Evolutionary conservation across 1,284 basidiomycete species (phyloP), one percentile per base, ranked within the genome.

Genomic region (Phylloboletellus chloephorus): DNA sequence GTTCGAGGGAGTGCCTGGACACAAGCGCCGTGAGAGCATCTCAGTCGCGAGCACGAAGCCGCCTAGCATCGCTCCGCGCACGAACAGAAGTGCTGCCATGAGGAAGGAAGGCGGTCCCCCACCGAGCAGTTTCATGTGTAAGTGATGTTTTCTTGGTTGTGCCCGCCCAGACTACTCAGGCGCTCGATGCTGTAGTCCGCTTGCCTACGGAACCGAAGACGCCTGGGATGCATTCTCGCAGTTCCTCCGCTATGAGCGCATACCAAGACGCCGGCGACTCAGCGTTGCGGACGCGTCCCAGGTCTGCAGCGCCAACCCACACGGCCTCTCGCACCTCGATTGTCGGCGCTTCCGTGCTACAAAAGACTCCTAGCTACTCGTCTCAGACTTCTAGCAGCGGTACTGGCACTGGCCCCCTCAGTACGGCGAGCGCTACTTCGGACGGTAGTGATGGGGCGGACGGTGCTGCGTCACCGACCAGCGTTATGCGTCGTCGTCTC

Each of bases 1-100:
- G 0, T 89, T 87, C 50, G 82, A 86, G 0, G 85, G 84, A 24
- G 79, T 88, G 2, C 86, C 86, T 2, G 88, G 88, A 1, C 87
- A 89, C 56, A 89, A 88, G 63, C 69, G 87, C 41, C 66, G 82
- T 24, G 82, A 87, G 57, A 74, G 74, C 9, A 78, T 90, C 47
- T 56, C 74, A 2, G 86, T 90, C 16, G 72, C 79, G 11, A 82
- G 79, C 46, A 71, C 73, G 5, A 54, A 46, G 48, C 67, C 78
- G 7, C 87, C 88, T 0, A 69, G 68, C 2, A 69, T 88, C 10
- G 66, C 72, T 7, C 86, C 86, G 3, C 71, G 81, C 29, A 57
- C 75, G 48, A 89, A 88, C 52, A 79, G 71, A 57, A 83, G 81
- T 50, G 82, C 86, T 8, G 69, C 73, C 7, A 53, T 90, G 50